Conservation (phyloP, 2,329 filamentous ascomycete species). For the Cryphonectria naterciae region DNA sequence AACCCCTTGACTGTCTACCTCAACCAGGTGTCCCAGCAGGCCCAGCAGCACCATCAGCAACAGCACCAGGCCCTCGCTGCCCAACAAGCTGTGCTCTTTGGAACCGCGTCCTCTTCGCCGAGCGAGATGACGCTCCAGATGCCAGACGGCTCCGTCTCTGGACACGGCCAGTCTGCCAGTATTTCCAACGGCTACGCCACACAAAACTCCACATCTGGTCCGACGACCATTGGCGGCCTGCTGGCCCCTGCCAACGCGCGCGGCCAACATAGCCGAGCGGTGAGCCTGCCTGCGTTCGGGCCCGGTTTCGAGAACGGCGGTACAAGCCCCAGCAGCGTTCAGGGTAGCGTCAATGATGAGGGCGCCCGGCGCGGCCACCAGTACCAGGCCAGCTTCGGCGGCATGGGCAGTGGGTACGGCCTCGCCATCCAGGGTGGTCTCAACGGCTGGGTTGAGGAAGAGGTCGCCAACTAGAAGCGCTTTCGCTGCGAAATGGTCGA, state of each 20-base stretch:
- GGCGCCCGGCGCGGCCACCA: conserved; percentile 66
- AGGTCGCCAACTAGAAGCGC: conserved; percentile 58
- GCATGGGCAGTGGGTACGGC: conserved; percentile 63
- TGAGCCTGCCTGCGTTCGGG: conserved; percentile 79
- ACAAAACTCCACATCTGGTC: conserved; percentile 55
- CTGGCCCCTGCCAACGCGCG: conserved; percentile 70
- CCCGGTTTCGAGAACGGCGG: conserved; percentile 66
- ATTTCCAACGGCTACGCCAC: conserved; percentile 67
- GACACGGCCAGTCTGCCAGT: conserved; percentile 68
- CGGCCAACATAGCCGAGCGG: conserved; percentile 74
- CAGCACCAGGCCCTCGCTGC: conserved; percentile 72
- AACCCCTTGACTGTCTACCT: conserved; percentile 95
- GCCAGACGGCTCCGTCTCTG: conserved; percentile 63
- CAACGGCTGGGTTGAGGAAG: conserved; percentile 71
- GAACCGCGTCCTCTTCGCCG: conserved; percentile 66
- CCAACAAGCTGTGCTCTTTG: conserved; percentile 82
- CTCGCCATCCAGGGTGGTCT: conserved; percentile 66
- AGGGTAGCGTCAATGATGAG: conserved; percentile 49
- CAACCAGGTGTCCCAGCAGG: conserved; percentile 76
- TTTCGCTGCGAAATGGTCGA: conserved; percentile 28
- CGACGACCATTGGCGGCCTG: conserved; percentile 76
- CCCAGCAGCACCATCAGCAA: conserved; percentile 69
- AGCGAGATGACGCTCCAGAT: conserved; percentile 62
- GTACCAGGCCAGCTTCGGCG: conserved; percentile 66
- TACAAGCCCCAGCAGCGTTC: conserved; percentile 53